Conservation (phyloP, 139 green algal genomes). For the Volvox reticuliferus region DNA sequence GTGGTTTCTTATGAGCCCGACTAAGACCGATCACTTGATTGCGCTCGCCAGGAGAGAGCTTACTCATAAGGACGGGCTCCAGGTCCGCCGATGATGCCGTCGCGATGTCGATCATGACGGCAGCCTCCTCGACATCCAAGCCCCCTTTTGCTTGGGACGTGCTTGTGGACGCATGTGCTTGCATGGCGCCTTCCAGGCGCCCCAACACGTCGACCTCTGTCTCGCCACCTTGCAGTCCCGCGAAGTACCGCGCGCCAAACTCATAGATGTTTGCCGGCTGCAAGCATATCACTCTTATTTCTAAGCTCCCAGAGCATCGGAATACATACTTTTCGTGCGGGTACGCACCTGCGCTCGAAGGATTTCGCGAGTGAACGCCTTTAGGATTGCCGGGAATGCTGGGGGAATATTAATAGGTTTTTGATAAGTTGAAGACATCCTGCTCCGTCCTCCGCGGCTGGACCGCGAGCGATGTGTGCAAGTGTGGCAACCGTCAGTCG, state of each 20-base stretch:
- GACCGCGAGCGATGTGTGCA: background rate
- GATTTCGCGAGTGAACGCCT: constrained; percentile 78
- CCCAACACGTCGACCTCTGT: background rate
- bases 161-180: background rate
- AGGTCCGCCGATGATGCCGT: constrained; percentile 48
- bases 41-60: background rate
- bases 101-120: constrained; percentile 45
- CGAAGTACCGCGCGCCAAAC: constrained; percentile 80
- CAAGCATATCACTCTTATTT: constrained; percentile 2
- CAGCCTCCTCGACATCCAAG: constrained; percentile 38
- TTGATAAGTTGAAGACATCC: constrained; percentile 78
- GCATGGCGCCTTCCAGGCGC: background rate
- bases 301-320: background rate
- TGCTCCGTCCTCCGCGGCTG: constrained; percentile 21
- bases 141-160: constrained; percentile 1
- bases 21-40: too few relatives aligned
- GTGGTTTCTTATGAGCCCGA: too few relatives aligned
- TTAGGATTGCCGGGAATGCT: constrained; percentile 74
- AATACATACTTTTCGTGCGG: background rate
- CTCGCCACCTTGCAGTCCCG: constrained; percentile 49
- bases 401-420: constrained; percentile 75
- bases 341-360: constrained; percentile 65
- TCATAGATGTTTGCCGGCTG: constrained; percentile 84
- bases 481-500: background rate
- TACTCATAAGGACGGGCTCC: constrained; percentile 60